Conservation (phyloP, 2,329 filamentous ascomycete species). For the Cercospora janseana region DNA sequence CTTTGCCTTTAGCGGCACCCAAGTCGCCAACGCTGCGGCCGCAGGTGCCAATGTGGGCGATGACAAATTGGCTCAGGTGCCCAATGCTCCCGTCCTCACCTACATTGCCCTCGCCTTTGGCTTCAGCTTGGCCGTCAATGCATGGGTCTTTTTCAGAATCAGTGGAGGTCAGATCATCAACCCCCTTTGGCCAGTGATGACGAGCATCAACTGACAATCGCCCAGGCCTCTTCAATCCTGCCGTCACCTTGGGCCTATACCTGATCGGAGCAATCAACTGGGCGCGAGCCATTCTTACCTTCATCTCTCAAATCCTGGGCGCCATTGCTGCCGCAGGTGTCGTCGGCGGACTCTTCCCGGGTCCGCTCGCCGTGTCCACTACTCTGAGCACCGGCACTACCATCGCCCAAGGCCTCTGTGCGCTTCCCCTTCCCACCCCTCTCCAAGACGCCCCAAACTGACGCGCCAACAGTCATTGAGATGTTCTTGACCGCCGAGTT, state of each 20-base stretch:
- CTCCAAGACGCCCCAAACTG: conserved; percentile 2
- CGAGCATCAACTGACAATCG: too few relatives aligned
- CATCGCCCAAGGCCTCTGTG: conserved; percentile 45
- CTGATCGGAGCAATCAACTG: conserved; percentile 50
- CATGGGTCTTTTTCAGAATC: conserved; percentile 48
- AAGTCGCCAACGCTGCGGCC: conserved; percentile 42
- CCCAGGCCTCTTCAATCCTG: conserved; percentile 39
- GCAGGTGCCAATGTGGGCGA: conserved; percentile 15
- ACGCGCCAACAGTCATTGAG: conserved; percentile 42
- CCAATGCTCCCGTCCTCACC: conserved; percentile 38
- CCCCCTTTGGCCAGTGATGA: too few relatives aligned
- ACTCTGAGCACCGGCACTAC: conserved; percentile 45
- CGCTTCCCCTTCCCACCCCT: conserved; percentile 19
- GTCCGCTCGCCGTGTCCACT: conserved; percentile 47
- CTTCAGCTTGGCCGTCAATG: conserved; percentile 46
- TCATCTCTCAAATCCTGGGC: conserved; percentile 48
- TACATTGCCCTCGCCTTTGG: conserved; percentile 45
- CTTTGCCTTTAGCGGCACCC: conserved; percentile 42
- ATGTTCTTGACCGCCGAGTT: conserved; percentile 52
- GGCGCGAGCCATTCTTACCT: conserved; percentile 44
- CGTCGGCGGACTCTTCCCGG: conserved; percentile 47
- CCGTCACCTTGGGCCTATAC: conserved; percentile 50
- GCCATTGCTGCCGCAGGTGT: conserved; percentile 48
- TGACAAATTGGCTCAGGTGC: conserved; percentile 27
- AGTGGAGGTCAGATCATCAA: too few relatives aligned